Evolutionary conservation across 345 rosid species (phyloP).

Genomic region (Arabis alpina): DNA sequence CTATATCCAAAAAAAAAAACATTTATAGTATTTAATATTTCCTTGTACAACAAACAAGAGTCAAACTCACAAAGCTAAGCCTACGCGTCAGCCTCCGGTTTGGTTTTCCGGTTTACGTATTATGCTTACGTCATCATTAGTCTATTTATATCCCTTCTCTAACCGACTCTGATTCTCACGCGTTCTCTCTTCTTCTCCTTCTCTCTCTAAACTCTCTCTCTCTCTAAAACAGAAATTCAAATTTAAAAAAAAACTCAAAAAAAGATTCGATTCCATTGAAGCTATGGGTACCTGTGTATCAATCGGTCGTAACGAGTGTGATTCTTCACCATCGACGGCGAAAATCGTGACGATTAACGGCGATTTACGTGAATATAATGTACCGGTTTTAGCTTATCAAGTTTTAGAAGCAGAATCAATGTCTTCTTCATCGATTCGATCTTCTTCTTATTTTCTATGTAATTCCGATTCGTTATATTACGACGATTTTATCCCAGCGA

Average conservation of each 20-base stretch:
- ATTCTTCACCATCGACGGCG: slow-evolving; percentile 49
- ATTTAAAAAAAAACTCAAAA: too few relatives aligned
- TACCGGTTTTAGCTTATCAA: slow-evolving; percentile 60
- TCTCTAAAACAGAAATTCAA: neutral
- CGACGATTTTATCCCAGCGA: slow-evolving; percentile 64
- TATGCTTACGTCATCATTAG: slow-evolving; percentile 24
- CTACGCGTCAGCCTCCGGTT: slow-evolving; percentile 43
- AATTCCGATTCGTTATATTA: slow-evolving; percentile 61
- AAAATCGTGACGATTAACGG: slow-evolving; percentile 70
- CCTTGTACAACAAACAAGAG: slow-evolving; percentile 35
- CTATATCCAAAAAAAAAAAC: neutral
- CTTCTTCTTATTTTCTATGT: slow-evolving; percentile 54
- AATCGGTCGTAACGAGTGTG: slow-evolving; percentile 21
- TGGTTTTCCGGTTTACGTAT: slow-evolving; percentile 26
- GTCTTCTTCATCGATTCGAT: slow-evolving; percentile 31
- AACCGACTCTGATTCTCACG: slow-evolving; percentile 29
- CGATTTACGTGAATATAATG: slow-evolving; percentile 57
- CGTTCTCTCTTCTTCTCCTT: slow-evolving; percentile 17
- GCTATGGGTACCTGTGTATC: slow-evolving; percentile 73
- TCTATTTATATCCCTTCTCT: slow-evolving; percentile 21
- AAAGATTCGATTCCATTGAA: too few relatives aligned
- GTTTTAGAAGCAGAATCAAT: slow-evolving; percentile 52
- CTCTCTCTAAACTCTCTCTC: neutral
- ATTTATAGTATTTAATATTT: neutral
- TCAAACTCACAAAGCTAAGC: slow-evolving; percentile 36